These are phyloP conservation scores for Naegleria fowleri DNA, from an alignment of 208 protist genomes.

Conservation along the genomic window DNA sequence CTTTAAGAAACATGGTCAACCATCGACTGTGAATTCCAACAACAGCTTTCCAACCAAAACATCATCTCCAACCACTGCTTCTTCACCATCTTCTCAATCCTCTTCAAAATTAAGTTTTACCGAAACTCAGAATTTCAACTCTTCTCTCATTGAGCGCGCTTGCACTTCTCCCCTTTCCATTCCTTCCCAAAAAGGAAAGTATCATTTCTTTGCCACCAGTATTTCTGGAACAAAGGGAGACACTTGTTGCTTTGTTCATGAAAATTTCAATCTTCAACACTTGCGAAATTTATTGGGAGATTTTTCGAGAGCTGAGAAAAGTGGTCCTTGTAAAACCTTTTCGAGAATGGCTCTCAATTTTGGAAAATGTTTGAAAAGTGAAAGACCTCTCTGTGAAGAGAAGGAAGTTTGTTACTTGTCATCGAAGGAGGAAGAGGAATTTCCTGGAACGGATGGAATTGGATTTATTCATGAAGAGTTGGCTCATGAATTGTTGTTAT, in stretches of 20 bases:
- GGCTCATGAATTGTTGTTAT: neutral
- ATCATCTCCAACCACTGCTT: no score
- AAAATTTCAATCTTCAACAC: neutral
- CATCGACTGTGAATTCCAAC: no score
- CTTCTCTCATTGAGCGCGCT: no score
- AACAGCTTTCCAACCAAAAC: no score
- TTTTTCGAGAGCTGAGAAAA: neutral
- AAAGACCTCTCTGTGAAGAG: neutral
- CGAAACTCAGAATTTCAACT: no score
- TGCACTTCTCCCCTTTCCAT: no score
- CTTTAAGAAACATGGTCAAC: no score
- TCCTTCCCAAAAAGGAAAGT: neutral
- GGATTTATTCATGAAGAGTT: neutral
- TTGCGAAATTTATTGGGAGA: neutral
- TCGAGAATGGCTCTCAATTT: neutral
- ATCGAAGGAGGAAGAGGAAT: neutral
- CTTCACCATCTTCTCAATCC: no score
- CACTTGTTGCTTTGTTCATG: neutral
- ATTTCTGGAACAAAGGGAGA: neutral
- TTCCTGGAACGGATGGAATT: neutral
- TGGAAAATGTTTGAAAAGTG: neutral
- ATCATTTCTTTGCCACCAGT: neutral
- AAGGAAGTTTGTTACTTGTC: neutral
- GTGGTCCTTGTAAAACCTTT: neutral
- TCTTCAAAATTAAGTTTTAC: no score